These are phyloP conservation scores for Aureobasidium sp. DNA, from an alignment of 2,329 filamentous ascomycete genomes.

Conservation along the genomic window DNA sequence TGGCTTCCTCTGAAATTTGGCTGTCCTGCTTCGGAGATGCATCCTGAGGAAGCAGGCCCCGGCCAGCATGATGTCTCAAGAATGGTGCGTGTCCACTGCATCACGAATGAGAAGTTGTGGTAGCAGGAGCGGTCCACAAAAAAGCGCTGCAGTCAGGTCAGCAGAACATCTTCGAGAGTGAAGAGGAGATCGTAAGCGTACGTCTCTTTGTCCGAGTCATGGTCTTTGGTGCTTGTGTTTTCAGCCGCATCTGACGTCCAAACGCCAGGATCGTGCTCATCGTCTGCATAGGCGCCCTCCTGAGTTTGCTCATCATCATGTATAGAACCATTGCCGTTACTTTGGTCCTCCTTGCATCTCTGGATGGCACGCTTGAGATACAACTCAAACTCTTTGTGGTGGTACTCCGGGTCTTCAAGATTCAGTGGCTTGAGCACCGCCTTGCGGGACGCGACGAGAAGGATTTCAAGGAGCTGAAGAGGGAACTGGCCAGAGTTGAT, in stretches of 20 bases:
- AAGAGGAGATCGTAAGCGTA: neutral
- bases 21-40: neutral
- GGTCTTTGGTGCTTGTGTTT: neutral
- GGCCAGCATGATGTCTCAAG: neutral
- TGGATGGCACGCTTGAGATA: constrained; percentile 1
- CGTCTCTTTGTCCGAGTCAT: neutral
- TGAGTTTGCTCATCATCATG: neutral
- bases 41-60: neutral
- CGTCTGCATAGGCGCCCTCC: neutral
- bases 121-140: neutral
- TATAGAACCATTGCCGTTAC: neutral
- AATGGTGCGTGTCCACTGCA: neutral
- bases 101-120: no score
- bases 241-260: neutral
- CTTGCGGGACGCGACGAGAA: neutral
- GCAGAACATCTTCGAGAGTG: neutral
- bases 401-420: neutral
- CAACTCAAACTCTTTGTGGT: constrained; percentile 3
- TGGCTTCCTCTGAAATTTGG: neutral
- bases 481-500: constrained; percentile 3
- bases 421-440: constrained; percentile 2
- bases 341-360: neutral
- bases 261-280: neutral
- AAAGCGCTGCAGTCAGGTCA: neutral
- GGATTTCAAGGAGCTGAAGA: neutral